Conservation (phyloP, 2,329 filamentous ascomycete genomes). For the Coleophoma cylindrospora region DNA sequence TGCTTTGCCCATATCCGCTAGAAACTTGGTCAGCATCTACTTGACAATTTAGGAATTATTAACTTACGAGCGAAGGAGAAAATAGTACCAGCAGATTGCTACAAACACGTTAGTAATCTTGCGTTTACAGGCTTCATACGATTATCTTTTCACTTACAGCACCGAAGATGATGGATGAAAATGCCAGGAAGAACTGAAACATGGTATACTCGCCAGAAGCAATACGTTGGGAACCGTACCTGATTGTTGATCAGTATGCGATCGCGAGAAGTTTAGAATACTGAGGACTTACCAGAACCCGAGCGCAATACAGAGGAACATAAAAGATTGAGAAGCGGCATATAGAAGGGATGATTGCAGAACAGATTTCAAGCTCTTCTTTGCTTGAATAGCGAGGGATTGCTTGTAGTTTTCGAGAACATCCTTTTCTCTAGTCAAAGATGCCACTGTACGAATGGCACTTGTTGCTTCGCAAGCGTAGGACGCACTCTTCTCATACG, state of each 20-base stretch:
- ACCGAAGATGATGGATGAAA: constrained; percentile 83
- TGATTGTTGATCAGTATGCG: constrained; percentile 1
- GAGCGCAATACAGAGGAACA: constrained; percentile 79
- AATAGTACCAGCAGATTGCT: constrained; percentile 80
- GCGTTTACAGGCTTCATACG: too few species aligned
- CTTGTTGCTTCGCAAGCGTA: constrained; percentile 93
- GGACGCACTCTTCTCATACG: constrained; percentile 75
- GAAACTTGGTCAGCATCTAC: background rate
- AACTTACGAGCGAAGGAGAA: constrained; percentile 70
- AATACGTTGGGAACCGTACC: constrained; percentile 74
- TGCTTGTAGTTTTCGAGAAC: constrained; percentile 68
- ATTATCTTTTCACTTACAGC: constrained; percentile 32
- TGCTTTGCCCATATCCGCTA: constrained; percentile 83
- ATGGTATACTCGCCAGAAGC: constrained; percentile 64
- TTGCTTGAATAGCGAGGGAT: constrained; percentile 62
- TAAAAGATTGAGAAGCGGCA: constrained; percentile 76
- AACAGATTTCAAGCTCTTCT: constrained; percentile 65
- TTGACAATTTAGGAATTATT: background rate
- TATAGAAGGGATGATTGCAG: constrained; percentile 75
- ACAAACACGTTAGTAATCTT: too few species aligned
- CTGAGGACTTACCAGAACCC: constrained; percentile 64
- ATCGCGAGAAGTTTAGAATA: background rate
- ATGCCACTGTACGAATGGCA: constrained; percentile 88
- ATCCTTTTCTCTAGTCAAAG: constrained; percentile 80
- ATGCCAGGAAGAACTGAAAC: constrained; percentile 91